phyloP scores from a whole-genome alignment of 352 stramenopile genomes.

The Phytophthora rubi region DNA sequence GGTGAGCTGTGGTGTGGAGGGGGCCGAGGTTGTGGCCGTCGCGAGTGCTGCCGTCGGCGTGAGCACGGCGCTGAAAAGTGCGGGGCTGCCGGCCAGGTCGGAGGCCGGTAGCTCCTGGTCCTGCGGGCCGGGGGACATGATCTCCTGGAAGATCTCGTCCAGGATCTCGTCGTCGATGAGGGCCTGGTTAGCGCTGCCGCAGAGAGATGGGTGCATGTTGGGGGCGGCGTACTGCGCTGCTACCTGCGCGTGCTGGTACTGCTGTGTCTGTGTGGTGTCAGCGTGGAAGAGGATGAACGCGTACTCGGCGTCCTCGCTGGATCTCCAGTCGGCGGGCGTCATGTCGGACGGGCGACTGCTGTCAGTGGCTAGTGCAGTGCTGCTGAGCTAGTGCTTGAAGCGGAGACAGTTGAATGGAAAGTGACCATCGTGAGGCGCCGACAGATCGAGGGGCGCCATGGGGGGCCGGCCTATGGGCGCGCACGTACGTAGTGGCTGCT shows the following conservation, averaged over 20 bases:
- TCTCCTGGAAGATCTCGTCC: constrained; percentile 54
- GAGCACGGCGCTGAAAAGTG: constrained; percentile 25
- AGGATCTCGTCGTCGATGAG: constrained; percentile 54
- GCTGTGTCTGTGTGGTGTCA: constrained; percentile 16
- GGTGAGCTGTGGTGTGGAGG: constrained; percentile 39
- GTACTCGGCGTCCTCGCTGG: constrained; percentile 28
- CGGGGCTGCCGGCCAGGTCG: constrained; percentile 6
- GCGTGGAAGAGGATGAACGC: constrained; percentile 39
- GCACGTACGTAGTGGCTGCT: constrained; percentile 18
- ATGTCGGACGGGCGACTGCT: not conserved
- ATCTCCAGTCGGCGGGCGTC: constrained; percentile 29
- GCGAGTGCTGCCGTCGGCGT: constrained; percentile 18
- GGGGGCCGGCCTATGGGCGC: not conserved
- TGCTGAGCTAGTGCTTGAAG: constrained; percentile 15
- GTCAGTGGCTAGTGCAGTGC: not conserved
- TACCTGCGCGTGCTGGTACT: constrained; percentile 14
- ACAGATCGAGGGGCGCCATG: not conserved
- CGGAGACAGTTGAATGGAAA: constrained; percentile 40
- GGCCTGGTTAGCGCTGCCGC: constrained; percentile 20
- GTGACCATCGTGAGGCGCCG: constrained; percentile 19
- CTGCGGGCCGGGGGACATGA: constrained; percentile 32
- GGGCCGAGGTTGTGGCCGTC: constrained; percentile 28
- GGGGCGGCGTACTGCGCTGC: constrained; percentile 13
- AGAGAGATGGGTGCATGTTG: constrained; percentile 11
- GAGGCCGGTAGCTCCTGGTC: constrained; percentile 17